Conservation (phyloP, 768 basidiomycete genomes). For the Suillus weaverae region DNA sequence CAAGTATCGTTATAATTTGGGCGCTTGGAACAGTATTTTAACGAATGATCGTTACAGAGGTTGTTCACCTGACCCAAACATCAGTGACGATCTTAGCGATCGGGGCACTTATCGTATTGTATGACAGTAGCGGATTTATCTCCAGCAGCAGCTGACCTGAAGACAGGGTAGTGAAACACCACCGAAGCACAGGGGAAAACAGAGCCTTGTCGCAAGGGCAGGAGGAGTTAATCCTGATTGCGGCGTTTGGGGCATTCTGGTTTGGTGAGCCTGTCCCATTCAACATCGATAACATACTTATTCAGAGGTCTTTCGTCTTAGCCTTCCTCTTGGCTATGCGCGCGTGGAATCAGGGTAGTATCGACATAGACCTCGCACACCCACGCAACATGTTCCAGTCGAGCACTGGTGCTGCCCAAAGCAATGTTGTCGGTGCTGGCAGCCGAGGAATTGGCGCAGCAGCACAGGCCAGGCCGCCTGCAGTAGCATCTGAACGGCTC, state of each 20-base stretch:
- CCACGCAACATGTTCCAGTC: constrained; percentile 33
- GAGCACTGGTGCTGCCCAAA: constrained; percentile 34
- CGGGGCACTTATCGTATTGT: constrained; percentile 66
- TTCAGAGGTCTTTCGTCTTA: constrained; percentile 15
- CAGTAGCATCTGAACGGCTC: constrained; percentile 18
- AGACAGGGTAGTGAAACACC: constrained; percentile 65
- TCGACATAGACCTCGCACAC: constrained; percentile 31
- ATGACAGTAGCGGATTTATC: not conserved
- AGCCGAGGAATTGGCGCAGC: constrained; percentile 27
- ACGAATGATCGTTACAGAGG: constrained; percentile 40
- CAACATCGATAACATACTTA: not conserved
- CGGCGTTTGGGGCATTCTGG: constrained; percentile 73
- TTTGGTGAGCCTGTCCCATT: constrained; percentile 49
- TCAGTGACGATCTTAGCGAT: constrained; percentile 70
- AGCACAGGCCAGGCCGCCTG: constrained; percentile 20
- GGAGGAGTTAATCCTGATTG: constrained; percentile 73
- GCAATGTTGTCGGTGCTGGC: constrained; percentile 34
- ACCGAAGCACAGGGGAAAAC: constrained; percentile 49
- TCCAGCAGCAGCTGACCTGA: not conserved
- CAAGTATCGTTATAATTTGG: constrained; percentile 21
- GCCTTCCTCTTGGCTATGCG: constrained; percentile 45
- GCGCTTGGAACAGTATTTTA: constrained; percentile 6
- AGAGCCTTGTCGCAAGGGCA: constrained; percentile 66
- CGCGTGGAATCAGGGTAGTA: constrained; percentile 34
- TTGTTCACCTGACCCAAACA: constrained; percentile 70